Percentiles rank a stretch among this genome's conserved stretches.
Evolutionary conservation across 768 basidiomycete genomes (phyloP).

Genomic region (Nidularia pulvinata): DNA sequence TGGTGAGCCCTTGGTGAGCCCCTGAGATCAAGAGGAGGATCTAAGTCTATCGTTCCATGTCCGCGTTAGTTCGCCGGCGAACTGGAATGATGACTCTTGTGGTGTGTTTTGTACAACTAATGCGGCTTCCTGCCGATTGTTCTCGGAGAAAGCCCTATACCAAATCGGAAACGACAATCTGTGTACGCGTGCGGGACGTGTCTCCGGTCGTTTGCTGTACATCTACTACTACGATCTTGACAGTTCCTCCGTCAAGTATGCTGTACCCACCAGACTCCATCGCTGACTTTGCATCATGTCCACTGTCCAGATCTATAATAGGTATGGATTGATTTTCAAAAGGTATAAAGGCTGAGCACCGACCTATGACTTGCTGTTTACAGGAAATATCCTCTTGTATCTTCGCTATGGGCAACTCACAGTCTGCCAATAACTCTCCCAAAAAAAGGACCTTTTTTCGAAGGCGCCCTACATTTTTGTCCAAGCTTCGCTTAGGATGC

Average conservation of each 20-base stretch:
- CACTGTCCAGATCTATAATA: background rate
- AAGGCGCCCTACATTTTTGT: constrained; percentile 31
- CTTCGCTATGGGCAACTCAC: constrained; percentile 28
- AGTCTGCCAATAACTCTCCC: constrained; percentile 14
- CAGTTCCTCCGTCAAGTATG: background rate
- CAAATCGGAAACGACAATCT: background rate
- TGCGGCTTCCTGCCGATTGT: background rate
- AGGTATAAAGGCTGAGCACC: background rate
- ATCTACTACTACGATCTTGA: too few species aligned
- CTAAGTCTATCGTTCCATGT: too few species aligned
- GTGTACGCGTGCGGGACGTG: background rate
- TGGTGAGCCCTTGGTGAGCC: too few species aligned
- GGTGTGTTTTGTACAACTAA: background rate
- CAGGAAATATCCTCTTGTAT: background rate
- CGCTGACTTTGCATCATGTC: background rate
- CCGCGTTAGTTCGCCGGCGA: background rate
- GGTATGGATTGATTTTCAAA: background rate
- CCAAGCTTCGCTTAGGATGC: constrained; percentile 38
- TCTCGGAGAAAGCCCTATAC: background rate
- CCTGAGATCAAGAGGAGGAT: too few species aligned
- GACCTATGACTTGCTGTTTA: background rate
- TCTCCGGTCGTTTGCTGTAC: background rate
- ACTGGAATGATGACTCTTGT: background rate
- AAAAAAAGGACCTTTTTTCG: constrained; percentile 19
- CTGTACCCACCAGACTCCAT: background rate